A percentile compares a stretch with the other conserved stretches of the same genome.
Evolutionary conservation across 805 yeast genomes (phyloP).

Genomic region (Sugiyamaella chiloensis): DNA sequence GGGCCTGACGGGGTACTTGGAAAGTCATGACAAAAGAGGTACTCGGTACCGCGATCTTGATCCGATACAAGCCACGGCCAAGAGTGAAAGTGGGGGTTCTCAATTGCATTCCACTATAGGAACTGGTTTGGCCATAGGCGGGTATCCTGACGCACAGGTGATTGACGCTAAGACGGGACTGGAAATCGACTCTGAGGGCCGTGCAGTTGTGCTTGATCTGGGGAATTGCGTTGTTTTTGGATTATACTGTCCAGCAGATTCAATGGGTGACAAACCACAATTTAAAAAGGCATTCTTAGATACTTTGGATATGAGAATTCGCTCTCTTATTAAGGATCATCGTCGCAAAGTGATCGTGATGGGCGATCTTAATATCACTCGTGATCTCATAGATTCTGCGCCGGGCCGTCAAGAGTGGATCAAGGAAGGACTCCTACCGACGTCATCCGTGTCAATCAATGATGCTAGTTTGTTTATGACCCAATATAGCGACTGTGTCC

Average conservation of each 20-base stretch:
- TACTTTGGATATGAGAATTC: constrained; percentile 58
- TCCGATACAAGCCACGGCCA: background rate
- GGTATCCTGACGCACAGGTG: constrained; percentile 53
- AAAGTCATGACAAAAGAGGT: constrained; percentile 20
- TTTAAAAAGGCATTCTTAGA: constrained; percentile 58
- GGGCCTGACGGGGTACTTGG: constrained; percentile 75
- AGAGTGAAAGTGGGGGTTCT: too few species aligned
- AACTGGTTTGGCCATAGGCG: constrained; percentile 54
- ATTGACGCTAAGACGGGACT: constrained; percentile 39
- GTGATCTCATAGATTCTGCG: constrained; percentile 81
- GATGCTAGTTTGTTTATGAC: constrained; percentile 35
- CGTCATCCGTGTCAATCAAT: background rate
- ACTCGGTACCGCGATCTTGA: constrained; percentile 31
- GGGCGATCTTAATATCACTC: constrained; percentile 86
- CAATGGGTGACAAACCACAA: constrained; percentile 52
- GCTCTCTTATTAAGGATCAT: constrained; percentile 43
- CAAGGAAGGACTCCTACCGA: constrained; percentile 26
- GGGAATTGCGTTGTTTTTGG: constrained; percentile 45
- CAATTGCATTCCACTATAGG: constrained; percentile 22
- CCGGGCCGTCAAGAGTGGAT: constrained; percentile 52
- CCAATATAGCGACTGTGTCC: constrained; percentile 33
- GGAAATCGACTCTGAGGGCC: constrained; percentile 75
- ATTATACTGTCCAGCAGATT: constrained; percentile 89
- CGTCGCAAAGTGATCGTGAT: constrained; percentile 73
- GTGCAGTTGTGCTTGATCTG: constrained; percentile 74